Evolutionary conservation across 129 eudicot species (phyloP).

Genomic region (Flaveria ramosissima): DNA sequence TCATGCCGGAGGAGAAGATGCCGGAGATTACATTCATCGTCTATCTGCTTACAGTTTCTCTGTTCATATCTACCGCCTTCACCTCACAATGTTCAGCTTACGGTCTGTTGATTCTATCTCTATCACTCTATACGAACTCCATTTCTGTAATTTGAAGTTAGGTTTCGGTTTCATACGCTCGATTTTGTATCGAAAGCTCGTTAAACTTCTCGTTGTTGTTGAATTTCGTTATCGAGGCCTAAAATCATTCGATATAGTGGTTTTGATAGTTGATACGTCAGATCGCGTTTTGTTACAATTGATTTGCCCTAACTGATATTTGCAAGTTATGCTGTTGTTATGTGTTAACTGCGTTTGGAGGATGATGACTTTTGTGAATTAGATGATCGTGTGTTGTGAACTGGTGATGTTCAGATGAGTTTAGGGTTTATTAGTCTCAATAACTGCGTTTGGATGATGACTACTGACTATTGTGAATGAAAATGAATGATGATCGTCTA

Average conservation of each 20-base stretch:
- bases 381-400: too few relatives aligned
- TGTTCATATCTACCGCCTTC: slow-evolving; percentile 28
- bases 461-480: background rate
- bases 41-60: slow-evolving; percentile 21
- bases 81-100: slow-evolving; percentile 41
- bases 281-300: background rate
- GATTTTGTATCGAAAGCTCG: background rate
- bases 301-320: slow-evolving; percentile 12
- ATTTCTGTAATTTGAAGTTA: slow-evolving; percentile 2
- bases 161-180: slow-evolving; percentile 4
- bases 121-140: slow-evolving; percentile 12
- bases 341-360: background rate
- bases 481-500: background rate
- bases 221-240: background rate
- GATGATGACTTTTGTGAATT: background rate
- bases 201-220: background rate
- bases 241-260: background rate
- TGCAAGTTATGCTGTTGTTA: background rate
- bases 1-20: slow-evolving; percentile 4
- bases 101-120: slow-evolving; percentile 35
- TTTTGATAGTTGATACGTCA: too few relatives aligned
- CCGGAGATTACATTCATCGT: slow-evolving; percentile 22
- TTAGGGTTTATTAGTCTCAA: slow-evolving; percentile 4
- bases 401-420: background rate
- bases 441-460: background rate